Percentiles rank a stretch among this genome's conserved stretches.
Evolutionary conservation across 345 rosid genomes (phyloP).

Genomic region (Turritis glabra): DNA sequence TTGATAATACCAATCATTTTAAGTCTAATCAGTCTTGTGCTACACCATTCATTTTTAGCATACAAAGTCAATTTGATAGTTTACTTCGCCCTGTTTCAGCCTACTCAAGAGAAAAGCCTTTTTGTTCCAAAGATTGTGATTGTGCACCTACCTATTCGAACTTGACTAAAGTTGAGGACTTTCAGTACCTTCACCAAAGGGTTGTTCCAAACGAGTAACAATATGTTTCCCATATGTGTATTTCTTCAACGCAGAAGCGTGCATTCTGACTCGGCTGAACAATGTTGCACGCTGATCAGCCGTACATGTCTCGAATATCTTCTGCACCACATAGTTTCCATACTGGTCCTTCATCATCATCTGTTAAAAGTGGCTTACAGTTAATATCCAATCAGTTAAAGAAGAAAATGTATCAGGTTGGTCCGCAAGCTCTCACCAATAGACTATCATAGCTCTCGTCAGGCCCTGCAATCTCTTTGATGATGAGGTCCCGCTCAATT

Average conservation of each 20-base stretch:
- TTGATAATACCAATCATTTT: background rate
- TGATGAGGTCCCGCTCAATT: slow-evolving; percentile 53
- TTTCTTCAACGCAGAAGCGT: slow-evolving; percentile 65
- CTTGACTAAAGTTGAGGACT: background rate
- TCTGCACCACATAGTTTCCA: slow-evolving; percentile 74
- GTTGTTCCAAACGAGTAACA: slow-evolving; percentile 66
- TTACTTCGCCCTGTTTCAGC: background rate
- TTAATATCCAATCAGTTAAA: slow-evolving; percentile 6
- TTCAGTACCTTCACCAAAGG: slow-evolving; percentile 52
- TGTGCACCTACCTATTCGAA: background rate
- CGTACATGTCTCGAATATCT: slow-evolving; percentile 58
- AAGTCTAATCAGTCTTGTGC: slow-evolving; percentile 4
- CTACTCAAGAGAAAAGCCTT: background rate
- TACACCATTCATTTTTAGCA: background rate
- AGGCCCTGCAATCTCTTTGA: slow-evolving; percentile 57
- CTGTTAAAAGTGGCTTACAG: slow-evolving; percentile 35
- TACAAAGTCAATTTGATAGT: background rate
- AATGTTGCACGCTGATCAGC: slow-evolving; percentile 51
- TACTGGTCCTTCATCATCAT: slow-evolving; percentile 75
- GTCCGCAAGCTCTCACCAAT: slow-evolving; percentile 52
- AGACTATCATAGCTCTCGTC: slow-evolving; percentile 56
- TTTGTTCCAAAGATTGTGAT: slow-evolving; percentile 1
- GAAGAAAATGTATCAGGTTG: background rate
- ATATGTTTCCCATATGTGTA: slow-evolving; percentile 81
- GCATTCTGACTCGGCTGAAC: slow-evolving; percentile 48